phyloP scores from a whole-genome alignment of 2,329 filamentous ascomycete genomes.

The Clarireedia hainanense region DNA sequence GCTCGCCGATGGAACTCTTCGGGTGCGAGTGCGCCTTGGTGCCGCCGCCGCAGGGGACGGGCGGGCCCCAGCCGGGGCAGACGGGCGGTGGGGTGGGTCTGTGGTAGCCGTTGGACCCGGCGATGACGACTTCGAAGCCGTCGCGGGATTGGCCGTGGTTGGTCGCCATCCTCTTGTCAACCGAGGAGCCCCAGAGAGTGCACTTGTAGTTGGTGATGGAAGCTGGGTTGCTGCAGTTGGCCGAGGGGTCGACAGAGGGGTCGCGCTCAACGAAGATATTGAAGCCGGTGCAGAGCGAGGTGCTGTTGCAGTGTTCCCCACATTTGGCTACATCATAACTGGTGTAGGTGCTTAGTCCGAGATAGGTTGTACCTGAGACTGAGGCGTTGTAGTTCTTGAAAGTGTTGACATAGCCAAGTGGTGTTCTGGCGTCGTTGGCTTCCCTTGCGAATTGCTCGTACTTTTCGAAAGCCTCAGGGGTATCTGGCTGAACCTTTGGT shows the following conservation, averaged over 20 bases:
- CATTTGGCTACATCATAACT: constrained; percentile 25
- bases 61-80: constrained; percentile 12
- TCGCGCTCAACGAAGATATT: constrained; percentile 31
- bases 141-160: constrained; percentile 29
- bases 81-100: constrained; percentile 9
- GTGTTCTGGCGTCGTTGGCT: constrained; percentile 23
- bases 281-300: constrained; percentile 24
- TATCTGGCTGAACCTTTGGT: constrained; percentile 29
- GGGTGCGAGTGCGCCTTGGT: constrained; percentile 14
- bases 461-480: constrained; percentile 26
- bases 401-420: constrained; percentile 26
- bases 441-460: constrained; percentile 16
- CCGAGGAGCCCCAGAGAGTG: constrained; percentile 27
- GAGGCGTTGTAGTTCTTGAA: constrained; percentile 27
- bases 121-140: constrained; percentile 33
- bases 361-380: constrained; percentile 17
- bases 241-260: constrained; percentile 25
- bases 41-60: constrained; percentile 12
- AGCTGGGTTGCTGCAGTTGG: constrained; percentile 27
- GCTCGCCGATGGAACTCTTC: constrained; percentile 14
- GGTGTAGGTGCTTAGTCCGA: constrained; percentile 22
- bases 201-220: constrained; percentile 30
- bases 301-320: constrained; percentile 19
- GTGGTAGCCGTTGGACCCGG: constrained; percentile 36
- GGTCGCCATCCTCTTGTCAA: constrained; percentile 24